Percentiles rank a stretch among this genome's conserved stretches.
These are phyloP conservation scores for Hypoxylon sp. DNA, from an alignment of 2,329 filamentous ascomycete genomes.

Conservation along the genomic window DNA sequence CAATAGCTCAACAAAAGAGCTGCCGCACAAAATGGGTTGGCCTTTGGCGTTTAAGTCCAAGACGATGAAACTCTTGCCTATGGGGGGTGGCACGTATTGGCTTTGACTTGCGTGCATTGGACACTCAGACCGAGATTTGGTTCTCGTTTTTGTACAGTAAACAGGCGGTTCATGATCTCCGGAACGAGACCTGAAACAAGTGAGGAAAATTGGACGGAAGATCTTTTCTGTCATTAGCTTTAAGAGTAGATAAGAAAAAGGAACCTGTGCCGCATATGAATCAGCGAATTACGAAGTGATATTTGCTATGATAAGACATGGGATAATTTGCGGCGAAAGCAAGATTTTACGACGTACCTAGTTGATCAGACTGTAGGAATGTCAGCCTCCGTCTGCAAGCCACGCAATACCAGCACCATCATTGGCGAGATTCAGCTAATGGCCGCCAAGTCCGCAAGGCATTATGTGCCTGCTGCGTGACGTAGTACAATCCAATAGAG, in stretches of 20 bases:
- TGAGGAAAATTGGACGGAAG: background rate
- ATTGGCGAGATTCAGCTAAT: slow-evolving; percentile 29
- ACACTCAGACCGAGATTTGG: background rate
- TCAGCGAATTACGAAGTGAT: slow-evolving; percentile 7
- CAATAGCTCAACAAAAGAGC: background rate
- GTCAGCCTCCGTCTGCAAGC: slow-evolving; percentile 29
- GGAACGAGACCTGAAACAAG: background rate
- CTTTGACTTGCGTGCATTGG: background rate
- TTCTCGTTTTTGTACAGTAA: background rate
- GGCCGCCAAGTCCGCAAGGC: slow-evolving; percentile 30
- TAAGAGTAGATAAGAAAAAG: background rate
- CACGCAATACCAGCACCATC: slow-evolving; percentile 12
- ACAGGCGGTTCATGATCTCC: background rate
- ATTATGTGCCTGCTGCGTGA: slow-evolving; percentile 29
- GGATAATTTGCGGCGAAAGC: slow-evolving; percentile 3
- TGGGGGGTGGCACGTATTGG: background rate
- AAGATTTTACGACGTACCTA: slow-evolving; percentile 19
- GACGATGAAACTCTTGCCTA: background rate
- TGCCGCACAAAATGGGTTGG: background rate
- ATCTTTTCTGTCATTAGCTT: slow-evolving; percentile 6
- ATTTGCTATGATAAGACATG: background rate
- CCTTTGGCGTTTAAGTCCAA: background rate
- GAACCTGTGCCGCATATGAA: background rate
- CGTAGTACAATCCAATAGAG: slow-evolving; percentile 30
- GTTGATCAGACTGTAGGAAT: slow-evolving; percentile 15